Conservation (phyloP, 306 rosid genomes). For the Leucaena leucocephala region DNA sequence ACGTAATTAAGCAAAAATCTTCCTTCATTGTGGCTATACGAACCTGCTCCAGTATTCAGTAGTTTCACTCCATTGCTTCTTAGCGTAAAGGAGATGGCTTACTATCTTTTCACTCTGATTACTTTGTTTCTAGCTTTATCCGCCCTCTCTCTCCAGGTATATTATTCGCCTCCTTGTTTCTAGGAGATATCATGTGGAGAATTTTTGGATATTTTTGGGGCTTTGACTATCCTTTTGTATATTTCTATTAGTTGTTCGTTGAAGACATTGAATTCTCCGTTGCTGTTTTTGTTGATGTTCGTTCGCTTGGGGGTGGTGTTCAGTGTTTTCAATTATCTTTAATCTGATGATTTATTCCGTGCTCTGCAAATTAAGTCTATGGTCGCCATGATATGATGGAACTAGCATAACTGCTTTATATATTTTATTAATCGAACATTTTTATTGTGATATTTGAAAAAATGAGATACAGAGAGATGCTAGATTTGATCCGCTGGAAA, state of each 20-base stretch:
- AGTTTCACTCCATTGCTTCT: not conserved
- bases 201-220: not conserved
- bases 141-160: slow-evolving; percentile 41
- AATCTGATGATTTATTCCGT: not conserved
- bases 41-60: not conserved
- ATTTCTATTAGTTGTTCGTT: not conserved
- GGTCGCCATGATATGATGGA: not conserved
- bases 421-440: not conserved
- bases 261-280: not conserved
- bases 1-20: not conserved
- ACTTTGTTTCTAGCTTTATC: slow-evolving; percentile 39
- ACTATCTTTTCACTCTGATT: slow-evolving; percentile 26
- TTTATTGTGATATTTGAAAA: not conserved
- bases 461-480: not conserved
- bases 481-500: not conserved
- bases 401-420: not conserved
- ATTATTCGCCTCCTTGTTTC: not conserved
- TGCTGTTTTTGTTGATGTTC: not conserved
- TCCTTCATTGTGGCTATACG: not conserved
- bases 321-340: not conserved
- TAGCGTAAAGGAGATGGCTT: slow-evolving; percentile 32
- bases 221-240: not conserved
- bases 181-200: not conserved
- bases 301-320: not conserved
- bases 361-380: not conserved